Percentiles rank a stretch among this genome's conserved stretches.
Evolutionary conservation across 1,139 yeast genomes (phyloP).

Genomic region (Diutina siamensis): DNA sequence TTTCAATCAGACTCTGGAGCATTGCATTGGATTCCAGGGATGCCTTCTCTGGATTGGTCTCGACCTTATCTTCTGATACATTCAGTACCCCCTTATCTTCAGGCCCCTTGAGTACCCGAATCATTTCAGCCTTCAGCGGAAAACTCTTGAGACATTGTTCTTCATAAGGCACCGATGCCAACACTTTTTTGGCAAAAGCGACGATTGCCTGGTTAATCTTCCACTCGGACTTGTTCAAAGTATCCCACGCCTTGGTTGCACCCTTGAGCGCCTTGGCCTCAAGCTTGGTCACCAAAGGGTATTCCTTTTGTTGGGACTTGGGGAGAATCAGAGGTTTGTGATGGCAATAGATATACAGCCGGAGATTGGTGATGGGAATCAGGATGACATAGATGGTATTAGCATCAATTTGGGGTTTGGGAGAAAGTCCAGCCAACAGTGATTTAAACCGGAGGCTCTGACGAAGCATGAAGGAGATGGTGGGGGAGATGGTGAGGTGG

Average conservation of each 20-base stretch:
- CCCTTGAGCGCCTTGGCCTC: conserved; percentile 27
- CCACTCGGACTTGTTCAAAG: conserved; percentile 26
- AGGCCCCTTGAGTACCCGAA: conserved; percentile 33
- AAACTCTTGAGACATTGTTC: conserved; percentile 41
- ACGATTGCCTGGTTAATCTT: conserved; percentile 30
- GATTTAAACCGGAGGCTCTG: neutral
- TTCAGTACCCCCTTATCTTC: too few relatives aligned
- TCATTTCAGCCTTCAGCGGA: conserved; percentile 37
- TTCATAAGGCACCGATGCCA: conserved; percentile 39
- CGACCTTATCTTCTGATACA: too few relatives aligned
- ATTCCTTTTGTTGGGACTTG: conserved; percentile 16
- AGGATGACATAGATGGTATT: conserved; percentile 32
- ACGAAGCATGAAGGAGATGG: neutral
- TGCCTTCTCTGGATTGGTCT: too few relatives aligned
- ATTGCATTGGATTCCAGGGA: conserved; percentile 9
- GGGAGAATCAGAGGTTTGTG: conserved; percentile 30
- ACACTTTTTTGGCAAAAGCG: conserved; percentile 20
- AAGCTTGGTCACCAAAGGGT: conserved; percentile 24
- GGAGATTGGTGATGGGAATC: conserved; percentile 47
- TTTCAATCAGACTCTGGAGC: conserved; percentile 23
- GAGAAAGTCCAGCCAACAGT: neutral
- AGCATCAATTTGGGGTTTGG: neutral
- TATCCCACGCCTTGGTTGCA: conserved; percentile 36
- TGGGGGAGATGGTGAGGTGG: neutral
- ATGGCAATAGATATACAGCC: conserved; percentile 49